These are phyloP conservation scores for Fusarium sp. DNA, from an alignment of 2,329 filamentous ascomycete genomes.

Conservation along the genomic window DNA sequence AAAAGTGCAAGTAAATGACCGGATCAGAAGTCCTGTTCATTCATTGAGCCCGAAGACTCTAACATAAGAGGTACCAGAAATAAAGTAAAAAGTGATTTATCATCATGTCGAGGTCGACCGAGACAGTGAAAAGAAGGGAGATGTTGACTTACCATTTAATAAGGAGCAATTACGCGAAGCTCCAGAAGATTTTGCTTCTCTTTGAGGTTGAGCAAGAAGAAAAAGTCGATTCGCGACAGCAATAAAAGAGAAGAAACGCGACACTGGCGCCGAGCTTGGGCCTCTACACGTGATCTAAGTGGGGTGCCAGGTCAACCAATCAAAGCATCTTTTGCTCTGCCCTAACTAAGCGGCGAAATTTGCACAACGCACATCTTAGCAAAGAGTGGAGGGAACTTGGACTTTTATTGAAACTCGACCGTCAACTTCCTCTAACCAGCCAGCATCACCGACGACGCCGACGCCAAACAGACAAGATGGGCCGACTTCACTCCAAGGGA, in stretches of 20 bases:
- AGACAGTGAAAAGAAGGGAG: neutral
- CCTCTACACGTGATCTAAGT: constrained; percentile 34
- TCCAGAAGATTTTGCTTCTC: constrained; percentile 1
- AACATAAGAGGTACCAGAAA: constrained; percentile 99
- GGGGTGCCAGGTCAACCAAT: neutral
- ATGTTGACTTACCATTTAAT: constrained; percentile 54
- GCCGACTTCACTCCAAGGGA: constrained; percentile 99
- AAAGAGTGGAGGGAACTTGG: too few relatives aligned
- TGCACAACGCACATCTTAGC: constrained; percentile 24
- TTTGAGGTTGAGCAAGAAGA: constrained; percentile 21
- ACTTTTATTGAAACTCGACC: constrained; percentile 3
- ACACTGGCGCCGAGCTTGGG: constrained; percentile 20
- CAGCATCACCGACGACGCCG: constrained; percentile 54
- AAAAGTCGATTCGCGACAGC: constrained; percentile 28
- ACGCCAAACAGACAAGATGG: constrained; percentile 77
- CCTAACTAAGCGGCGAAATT: constrained; percentile 65
- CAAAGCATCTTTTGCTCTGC: constrained; percentile 48
- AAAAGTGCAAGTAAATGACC: constrained; percentile 30
- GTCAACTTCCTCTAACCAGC: constrained; percentile 46
- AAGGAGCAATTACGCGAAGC: constrained; percentile 6
- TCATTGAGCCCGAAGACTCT: constrained; percentile 80
- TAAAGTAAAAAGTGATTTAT: constrained; percentile 73
- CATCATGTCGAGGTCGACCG: constrained; percentile 72
- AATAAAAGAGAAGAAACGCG: constrained; percentile 44
- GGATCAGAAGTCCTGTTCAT: constrained; percentile 88